These are phyloP conservation scores for Dendrobium chrysotoxum DNA, from an alignment of 106 monocot species.

Conservation along the genomic window DNA sequence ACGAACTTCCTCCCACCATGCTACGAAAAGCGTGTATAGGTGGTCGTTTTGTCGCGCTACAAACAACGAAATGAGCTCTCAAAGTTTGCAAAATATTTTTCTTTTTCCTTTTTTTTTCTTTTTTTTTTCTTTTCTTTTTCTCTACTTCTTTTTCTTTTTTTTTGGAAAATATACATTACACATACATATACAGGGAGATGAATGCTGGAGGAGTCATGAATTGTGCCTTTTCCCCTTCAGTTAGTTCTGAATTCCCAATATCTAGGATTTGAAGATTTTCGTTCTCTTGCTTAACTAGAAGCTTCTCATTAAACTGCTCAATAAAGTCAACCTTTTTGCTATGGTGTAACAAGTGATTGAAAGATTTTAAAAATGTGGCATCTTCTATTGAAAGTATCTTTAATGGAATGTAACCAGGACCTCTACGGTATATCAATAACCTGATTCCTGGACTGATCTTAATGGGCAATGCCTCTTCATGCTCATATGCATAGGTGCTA, in stretches of 20 bases:
- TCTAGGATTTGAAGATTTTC: constrained; percentile 80
- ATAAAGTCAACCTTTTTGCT: constrained; percentile 75
- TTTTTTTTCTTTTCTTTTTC: too few species aligned
- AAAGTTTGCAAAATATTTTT: too few species aligned
- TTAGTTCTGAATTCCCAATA: constrained; percentile 55
- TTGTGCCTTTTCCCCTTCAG: constrained; percentile 53
- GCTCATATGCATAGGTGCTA: too few species aligned
- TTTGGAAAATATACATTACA: too few species aligned
- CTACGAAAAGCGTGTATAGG: too few species aligned
- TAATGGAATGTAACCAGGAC: constrained; percentile 43
- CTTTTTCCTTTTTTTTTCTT: too few species aligned
- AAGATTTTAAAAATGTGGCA: constrained; percentile 57
- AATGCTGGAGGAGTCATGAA: constrained; percentile 81
- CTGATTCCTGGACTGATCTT: constrained; percentile 73
- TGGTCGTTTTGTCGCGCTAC: too few species aligned
- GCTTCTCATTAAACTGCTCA: constrained; percentile 81
- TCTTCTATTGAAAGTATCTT: constrained; percentile 76
- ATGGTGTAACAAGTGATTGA: constrained; percentile 50
- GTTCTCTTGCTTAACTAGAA: constrained; percentile 73
- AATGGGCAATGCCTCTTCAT: too few species aligned
- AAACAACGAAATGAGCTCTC: too few species aligned
- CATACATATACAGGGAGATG: constrained; percentile 71
- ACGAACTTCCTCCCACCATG: too few species aligned
- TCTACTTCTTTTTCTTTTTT: too few species aligned
- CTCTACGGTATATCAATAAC: constrained; percentile 51